Base-by-base conservation (phyloP, 495 filamentous ascomycete species). In the Hypoxylon subgilvum region DNA sequence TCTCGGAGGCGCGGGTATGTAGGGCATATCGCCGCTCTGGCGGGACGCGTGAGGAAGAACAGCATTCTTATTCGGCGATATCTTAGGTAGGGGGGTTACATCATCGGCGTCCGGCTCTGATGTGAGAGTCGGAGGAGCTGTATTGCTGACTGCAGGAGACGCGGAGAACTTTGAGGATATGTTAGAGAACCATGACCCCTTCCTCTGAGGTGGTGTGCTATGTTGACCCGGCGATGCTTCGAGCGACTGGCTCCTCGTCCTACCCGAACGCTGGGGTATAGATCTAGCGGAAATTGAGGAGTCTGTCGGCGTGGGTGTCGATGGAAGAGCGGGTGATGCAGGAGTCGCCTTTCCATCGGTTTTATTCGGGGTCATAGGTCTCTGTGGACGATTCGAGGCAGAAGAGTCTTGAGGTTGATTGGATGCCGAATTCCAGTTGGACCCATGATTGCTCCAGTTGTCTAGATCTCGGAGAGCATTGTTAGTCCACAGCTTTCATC, bases 91-190 rank as follows among this genome's bases (percentile, higher is more conserved):
- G 12, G 81, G 82, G 10, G 82, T 76, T 40, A 70, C 57, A 57
- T 81, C 84, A 22, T 84, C 76, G 31, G 77, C 68, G 57, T 85
- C 86, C 69, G 38, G 71, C 70, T 27, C 76, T 53, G 14, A 69
- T 69, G 57, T 57, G 68, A 19, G 78, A 66, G 51, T 71, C 72
- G 22, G 76, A 72, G 45, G 78, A 74, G 43, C 71, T 73, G 39
- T 69, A 45, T 74, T 74, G 28, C 77, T 74, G 22, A 71, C 79
- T 41, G 64, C 67, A 18, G 79, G 80, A n/a, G 84, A 88, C 8
- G 82, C 83, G 6, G 90, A 91, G 74, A 98, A 96, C 67, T 94
- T 97, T 52, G 91, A 95, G 58, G 91, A 96, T 45, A 97, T 80
- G 57, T 83, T 95, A 23, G 89, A 90, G 52, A 98, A 88, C 93